phyloP scores from a whole-genome alignment of 2,329 filamentous ascomycete species.

The Claviceps lovelessii region DNA sequence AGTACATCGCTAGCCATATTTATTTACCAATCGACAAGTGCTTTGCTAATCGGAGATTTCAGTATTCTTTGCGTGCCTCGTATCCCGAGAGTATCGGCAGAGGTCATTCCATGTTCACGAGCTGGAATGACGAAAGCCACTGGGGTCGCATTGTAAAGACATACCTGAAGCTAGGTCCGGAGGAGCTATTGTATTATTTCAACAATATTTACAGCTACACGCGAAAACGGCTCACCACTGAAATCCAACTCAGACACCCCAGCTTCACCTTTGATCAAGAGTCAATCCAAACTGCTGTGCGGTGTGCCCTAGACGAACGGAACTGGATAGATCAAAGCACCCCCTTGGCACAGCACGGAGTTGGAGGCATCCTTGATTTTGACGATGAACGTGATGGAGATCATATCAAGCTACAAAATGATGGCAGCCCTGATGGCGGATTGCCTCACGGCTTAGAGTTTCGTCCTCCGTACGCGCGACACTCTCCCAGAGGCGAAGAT shows the following conservation, averaged over 20 bases:
- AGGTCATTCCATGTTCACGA: slow-evolving; percentile 17
- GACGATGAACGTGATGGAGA: slow-evolving; percentile 23
- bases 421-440: slow-evolving; percentile 24
- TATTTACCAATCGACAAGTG: neutral
- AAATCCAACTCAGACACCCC: slow-evolving; percentile 25
- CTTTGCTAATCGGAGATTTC: neutral
- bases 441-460: slow-evolving; percentile 18
- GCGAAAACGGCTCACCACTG: slow-evolving; percentile 28
- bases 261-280: slow-evolving; percentile 31
- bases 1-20: slow-evolving; percentile 6
- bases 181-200: slow-evolving; percentile 35
- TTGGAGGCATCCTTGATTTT: slow-evolving; percentile 28
- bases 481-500: slow-evolving; percentile 27
- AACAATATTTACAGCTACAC: slow-evolving; percentile 31
- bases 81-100: slow-evolving; percentile 13
- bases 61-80: slow-evolving; percentile 11
- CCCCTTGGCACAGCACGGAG: slow-evolving; percentile 19
- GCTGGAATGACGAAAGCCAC: slow-evolving; percentile 23
- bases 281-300: slow-evolving; percentile 26
- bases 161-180: slow-evolving; percentile 35
- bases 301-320: slow-evolving; percentile 25
- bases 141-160: slow-evolving; percentile 28
- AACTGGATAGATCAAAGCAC: slow-evolving; percentile 19
- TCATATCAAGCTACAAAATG: slow-evolving; percentile 15
- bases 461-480: slow-evolving; percentile 19